Conservation (phyloP, 75 land plant species). For the Sequoiadendron giganteum region DNA sequence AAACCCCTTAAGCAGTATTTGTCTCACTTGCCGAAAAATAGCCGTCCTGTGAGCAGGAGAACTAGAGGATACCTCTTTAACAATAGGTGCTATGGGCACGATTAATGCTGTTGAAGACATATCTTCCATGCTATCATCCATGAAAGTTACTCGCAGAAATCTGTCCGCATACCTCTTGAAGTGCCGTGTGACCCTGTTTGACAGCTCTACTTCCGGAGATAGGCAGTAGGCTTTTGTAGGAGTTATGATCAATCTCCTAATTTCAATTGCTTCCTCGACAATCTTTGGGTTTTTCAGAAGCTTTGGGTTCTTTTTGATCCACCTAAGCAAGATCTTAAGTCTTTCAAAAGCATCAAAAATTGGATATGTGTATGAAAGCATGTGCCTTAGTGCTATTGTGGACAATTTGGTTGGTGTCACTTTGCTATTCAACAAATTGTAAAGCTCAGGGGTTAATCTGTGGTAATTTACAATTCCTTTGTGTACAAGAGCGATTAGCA, state of each 20-base stretch:
- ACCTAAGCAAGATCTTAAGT: constrained; percentile 51
- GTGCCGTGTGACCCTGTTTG: constrained; percentile 73
- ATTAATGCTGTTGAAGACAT: constrained; percentile 33
- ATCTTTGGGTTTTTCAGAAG: constrained; percentile 22
- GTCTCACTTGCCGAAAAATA: constrained; percentile 36
- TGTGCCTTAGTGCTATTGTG: constrained; percentile 49
- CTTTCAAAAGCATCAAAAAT: constrained; percentile 52
- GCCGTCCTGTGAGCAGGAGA: constrained; percentile 28
- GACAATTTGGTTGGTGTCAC: constrained; percentile 2
- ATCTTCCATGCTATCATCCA: constrained; percentile 65
- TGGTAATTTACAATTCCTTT: constrained; percentile 68
- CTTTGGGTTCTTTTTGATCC: constrained; percentile 58
- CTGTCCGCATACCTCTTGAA: constrained; percentile 55
- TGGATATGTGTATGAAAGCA: constrained; percentile 51
- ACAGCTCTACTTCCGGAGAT: constrained; percentile 76
- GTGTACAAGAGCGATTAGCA: constrained; percentile 71
- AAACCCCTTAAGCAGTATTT: constrained; percentile 47
- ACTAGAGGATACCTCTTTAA: constrained; percentile 32
- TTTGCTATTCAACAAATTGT: constrained; percentile 39
- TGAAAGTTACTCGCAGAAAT: constrained; percentile 71
- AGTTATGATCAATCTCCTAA: constrained; percentile 72
- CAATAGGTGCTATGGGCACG: constrained; percentile 51
- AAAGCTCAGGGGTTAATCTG: constrained; percentile 60
- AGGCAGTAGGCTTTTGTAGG: constrained; percentile 88
- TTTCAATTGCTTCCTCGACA: constrained; percentile 43